phyloP scores from a whole-genome alignment of 768 basidiomycete genomes.

The Boletus eberwhitei region DNA sequence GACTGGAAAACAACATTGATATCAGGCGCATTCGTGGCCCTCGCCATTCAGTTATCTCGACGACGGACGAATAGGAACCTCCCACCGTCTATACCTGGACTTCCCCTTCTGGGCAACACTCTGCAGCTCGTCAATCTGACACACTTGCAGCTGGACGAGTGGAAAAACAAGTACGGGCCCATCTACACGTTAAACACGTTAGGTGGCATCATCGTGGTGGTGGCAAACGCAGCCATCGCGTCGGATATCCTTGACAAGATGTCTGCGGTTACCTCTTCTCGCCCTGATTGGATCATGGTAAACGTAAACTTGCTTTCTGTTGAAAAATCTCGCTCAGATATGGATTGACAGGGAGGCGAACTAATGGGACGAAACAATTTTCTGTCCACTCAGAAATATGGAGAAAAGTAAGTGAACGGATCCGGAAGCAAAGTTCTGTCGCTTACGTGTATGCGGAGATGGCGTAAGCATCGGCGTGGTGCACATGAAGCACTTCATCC shows the following conservation, averaged over 20 bases:
- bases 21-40: background rate
- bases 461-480: conserved; percentile 7
- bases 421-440: background rate
- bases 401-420: conserved; percentile 2
- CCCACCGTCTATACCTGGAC: conserved; percentile 5
- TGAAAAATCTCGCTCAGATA: background rate
- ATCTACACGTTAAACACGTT: conserved; percentile 5
- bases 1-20: conserved; percentile 1
- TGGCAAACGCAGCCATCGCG: conserved; percentile 8
- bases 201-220: conserved; percentile 4
- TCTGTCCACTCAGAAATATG: conserved; percentile 4
- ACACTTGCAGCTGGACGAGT: conserved; percentile 6
- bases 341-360: background rate
- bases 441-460: background rate
- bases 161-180: conserved; percentile 7
- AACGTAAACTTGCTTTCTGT: background rate
- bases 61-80: background rate
- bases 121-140: conserved; percentile 2
- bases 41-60: background rate
- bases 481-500: conserved; percentile 1
- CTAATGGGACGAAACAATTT: conserved; percentile 1
- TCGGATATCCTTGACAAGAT: conserved; percentile 8
- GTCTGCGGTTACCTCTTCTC: conserved; percentile 5
- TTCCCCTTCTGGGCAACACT: conserved; percentile 2
- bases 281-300: conserved; percentile 10